Percentiles rank a stretch among this genome's conserved stretches.
Conservation (phyloP, 2,329 filamentous ascomycete genomes). For the Cercospora canescens region DNA sequence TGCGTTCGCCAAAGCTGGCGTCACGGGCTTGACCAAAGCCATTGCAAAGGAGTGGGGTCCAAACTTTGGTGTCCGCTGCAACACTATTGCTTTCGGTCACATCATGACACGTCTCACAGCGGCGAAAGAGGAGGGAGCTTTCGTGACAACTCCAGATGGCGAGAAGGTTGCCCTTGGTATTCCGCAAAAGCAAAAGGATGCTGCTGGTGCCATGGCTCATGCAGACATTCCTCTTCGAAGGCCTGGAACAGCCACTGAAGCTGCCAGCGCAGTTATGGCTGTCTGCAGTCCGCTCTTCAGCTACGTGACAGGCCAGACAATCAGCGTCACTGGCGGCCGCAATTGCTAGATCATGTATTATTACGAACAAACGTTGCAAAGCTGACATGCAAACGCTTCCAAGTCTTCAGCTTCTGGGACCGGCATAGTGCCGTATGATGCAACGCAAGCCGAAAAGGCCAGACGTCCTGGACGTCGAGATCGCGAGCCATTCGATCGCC, state of each 20-base stretch:
- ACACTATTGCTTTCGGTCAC: slow-evolving; percentile 81
- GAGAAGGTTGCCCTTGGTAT: slow-evolving; percentile 75
- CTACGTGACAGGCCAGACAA: slow-evolving; percentile 84
- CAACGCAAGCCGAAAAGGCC: no score
- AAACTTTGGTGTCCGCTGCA: slow-evolving; percentile 75
- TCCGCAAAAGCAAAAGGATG: slow-evolving; percentile 58
- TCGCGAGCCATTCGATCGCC: background rate
- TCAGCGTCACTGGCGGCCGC: slow-evolving; percentile 78
- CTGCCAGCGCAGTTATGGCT: slow-evolving; percentile 73
- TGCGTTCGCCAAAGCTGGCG: slow-evolving; percentile 78
- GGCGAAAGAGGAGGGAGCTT: slow-evolving; percentile 81
- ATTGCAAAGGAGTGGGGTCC: slow-evolving; percentile 92
- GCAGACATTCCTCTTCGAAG: slow-evolving; percentile 76
- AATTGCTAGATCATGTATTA: slow-evolving; percentile 51
- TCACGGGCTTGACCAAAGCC: slow-evolving; percentile 81
- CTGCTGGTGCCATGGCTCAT: slow-evolving; percentile 37
- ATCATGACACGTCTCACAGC: slow-evolving; percentile 79
- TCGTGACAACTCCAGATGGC: slow-evolving; percentile 73
- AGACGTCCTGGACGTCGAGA: no score
- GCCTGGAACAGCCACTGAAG: slow-evolving; percentile 76
- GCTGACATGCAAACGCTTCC: background rate
- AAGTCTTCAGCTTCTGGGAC: background rate
- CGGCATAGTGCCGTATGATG: no score
- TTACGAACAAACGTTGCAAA: background rate
- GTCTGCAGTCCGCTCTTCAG: slow-evolving; percentile 79